Percentiles rank a stretch among this genome's conserved stretches.
Conservation (phyloP, 2,329 filamentous ascomycete genomes). For the Aspergillus vadensis region DNA sequence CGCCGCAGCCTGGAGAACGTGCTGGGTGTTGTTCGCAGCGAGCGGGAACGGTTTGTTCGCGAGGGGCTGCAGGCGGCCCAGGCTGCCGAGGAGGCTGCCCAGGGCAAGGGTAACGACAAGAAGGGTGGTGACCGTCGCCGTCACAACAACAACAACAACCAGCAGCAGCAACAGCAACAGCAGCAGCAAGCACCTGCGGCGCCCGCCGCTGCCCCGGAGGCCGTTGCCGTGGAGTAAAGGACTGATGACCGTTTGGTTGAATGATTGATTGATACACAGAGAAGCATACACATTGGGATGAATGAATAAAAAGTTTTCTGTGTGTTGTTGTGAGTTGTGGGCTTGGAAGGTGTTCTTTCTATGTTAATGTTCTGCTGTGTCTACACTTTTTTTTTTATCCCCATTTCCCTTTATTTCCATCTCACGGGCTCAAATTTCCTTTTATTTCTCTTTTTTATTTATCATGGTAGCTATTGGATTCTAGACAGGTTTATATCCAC, state of each 20-base stretch:
- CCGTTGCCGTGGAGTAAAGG: slow-evolving; percentile 10
- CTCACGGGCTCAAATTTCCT: background rate
- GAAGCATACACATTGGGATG: background rate
- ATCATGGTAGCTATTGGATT: slow-evolving; percentile 22
- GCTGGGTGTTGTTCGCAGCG: slow-evolving; percentile 72
- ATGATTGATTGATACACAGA: background rate
- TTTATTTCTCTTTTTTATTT: background rate
- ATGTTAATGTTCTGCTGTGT: background rate
- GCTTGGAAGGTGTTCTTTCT: background rate
- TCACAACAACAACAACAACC: slow-evolving; percentile 31
- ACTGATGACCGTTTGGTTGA: background rate
- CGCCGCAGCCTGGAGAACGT: slow-evolving; percentile 78
- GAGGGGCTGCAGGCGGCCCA: slow-evolving; percentile 62
- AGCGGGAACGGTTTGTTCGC: slow-evolving; percentile 76
- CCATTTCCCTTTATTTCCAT: background rate
- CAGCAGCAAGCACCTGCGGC: slow-evolving; percentile 25
- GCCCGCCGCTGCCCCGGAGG: slow-evolving; percentile 24
- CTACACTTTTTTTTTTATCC: background rate
- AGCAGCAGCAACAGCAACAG: slow-evolving; percentile 28
- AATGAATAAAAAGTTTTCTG: slow-evolving; percentile 1
- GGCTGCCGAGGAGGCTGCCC: slow-evolving; percentile 34
- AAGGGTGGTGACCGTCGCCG: slow-evolving; percentile 37
- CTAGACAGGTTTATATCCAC: slow-evolving; percentile 14
- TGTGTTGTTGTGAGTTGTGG: background rate
- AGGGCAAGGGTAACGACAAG: slow-evolving; percentile 35